phyloP scores from a whole-genome alignment of 1,284 basidiomycete genomes.

The Caloboletus inedulis region DNA sequence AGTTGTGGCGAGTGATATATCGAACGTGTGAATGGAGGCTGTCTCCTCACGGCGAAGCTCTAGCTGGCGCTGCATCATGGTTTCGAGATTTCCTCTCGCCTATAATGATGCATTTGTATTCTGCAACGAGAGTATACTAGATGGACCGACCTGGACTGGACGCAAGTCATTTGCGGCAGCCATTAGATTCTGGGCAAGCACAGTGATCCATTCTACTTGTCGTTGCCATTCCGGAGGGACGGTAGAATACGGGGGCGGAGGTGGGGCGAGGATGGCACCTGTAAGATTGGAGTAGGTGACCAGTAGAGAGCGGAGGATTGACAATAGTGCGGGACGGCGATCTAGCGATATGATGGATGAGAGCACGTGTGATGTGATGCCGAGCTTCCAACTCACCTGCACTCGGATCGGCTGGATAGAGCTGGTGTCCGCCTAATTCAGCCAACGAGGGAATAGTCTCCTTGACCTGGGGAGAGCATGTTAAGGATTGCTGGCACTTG shows the following conservation, averaged over 20 bases:
- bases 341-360: conserved; percentile 42
- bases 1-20: conserved; percentile 3
- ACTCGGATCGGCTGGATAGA: conserved; percentile 68
- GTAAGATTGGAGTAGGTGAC: conserved; percentile 68
- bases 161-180: conserved; percentile 77
- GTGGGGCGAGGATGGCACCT: conserved; percentile 58
- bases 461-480: conserved; percentile 51
- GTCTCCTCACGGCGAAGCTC: conserved; percentile 70
- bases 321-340: conserved; percentile 64
- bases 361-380: conserved; percentile 1
- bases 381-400: conserved; percentile 43
- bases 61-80: conserved; percentile 73
- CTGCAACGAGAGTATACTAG: neutral
- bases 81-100: conserved; percentile 70
- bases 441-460: conserved; percentile 70
- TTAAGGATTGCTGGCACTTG: conserved; percentile 13
- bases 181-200: conserved; percentile 77
- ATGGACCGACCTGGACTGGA: conserved; percentile 62
- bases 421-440: conserved; percentile 66
- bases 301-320: conserved; percentile 65
- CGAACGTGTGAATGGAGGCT: conserved; percentile 57
- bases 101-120: conserved; percentile 26
- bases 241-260: conserved; percentile 47
- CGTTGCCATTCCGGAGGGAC: conserved; percentile 65
- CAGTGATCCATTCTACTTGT: conserved; percentile 70